Evolutionary conservation across 2,329 filamentous ascomycete species (phyloP).

Genomic region (Diaporthe vexans): DNA sequence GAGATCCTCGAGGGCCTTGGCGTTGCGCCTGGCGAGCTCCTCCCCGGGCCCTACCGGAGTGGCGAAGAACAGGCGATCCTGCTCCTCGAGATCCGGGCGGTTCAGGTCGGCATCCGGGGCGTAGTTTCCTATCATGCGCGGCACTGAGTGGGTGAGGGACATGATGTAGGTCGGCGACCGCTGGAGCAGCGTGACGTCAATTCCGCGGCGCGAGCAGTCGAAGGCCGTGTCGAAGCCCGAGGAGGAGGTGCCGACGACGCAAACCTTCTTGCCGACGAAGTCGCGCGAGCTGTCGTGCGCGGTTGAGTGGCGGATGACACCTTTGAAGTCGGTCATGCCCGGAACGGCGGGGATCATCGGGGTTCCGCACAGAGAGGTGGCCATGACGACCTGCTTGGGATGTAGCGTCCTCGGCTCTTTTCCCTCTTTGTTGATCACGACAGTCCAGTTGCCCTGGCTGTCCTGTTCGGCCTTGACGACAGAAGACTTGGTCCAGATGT

Average conservation of each 20-base stretch:
- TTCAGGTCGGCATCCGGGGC: constrained; percentile 50
- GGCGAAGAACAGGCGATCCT: constrained; percentile 78
- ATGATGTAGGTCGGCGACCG: constrained; percentile 75
- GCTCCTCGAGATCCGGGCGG: constrained; percentile 70
- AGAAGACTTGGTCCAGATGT: constrained; percentile 70
- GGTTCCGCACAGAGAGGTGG: constrained; percentile 61
- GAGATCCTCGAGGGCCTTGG: constrained; percentile 58
- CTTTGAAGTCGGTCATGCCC: constrained; percentile 54
- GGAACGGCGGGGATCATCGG: constrained; percentile 67
- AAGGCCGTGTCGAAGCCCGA: constrained; percentile 77
- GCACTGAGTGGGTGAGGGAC: constrained; percentile 50
- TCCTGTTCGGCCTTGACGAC: constrained; percentile 62
- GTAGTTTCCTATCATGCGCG: constrained; percentile 14
- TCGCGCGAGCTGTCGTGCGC: constrained; percentile 72
- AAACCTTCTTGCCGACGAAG: constrained; percentile 75
- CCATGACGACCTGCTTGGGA: constrained; percentile 62
- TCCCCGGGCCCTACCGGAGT: constrained; percentile 78
- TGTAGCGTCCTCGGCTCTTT: constrained; percentile 58
- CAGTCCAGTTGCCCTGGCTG: constrained; percentile 48
- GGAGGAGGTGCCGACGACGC: constrained; percentile 78
- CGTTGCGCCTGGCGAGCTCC: constrained; percentile 71
- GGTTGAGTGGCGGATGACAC: constrained; percentile 78
- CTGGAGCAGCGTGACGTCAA: constrained; percentile 77
- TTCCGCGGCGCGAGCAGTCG: constrained; percentile 68
- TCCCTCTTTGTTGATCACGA: constrained; percentile 56